Percentiles rank a stretch among this genome's conserved stretches.
phyloP scores from a whole-genome alignment of 2,329 filamentous ascomycete species.

The Claviceps pazoutovae region DNA sequence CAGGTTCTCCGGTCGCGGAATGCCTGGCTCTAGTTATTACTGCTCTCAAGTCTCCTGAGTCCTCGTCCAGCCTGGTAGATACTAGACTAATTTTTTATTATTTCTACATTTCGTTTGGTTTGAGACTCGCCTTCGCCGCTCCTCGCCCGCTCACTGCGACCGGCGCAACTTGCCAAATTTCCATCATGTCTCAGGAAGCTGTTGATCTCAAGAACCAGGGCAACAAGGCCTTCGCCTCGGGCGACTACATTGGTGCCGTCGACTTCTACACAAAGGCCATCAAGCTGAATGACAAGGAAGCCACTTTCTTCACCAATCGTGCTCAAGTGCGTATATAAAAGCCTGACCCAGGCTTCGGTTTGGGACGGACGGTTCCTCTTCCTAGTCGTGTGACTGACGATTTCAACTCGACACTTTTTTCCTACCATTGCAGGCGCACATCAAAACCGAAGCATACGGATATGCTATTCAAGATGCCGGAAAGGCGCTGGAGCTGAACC shows the following conservation, averaged over 20 bases:
- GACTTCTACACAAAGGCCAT: conserved; percentile 83
- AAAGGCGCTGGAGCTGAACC: conserved; percentile 80
- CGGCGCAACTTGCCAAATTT: background rate
- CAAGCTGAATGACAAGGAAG: conserved; percentile 65
- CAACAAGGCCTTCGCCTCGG: conserved; percentile 79
- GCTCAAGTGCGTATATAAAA: conserved; percentile 58
- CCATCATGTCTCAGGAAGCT: conserved; percentile 47
- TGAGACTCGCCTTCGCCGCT: background rate
- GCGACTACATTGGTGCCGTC: conserved; percentile 75
- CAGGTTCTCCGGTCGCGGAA: background rate
- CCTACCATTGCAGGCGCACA: conserved; percentile 53
- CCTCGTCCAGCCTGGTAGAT: background rate
- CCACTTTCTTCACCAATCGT: conserved; percentile 86
- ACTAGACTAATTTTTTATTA: background rate
- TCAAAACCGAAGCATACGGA: conserved; percentile 90
- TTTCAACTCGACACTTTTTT: background rate
- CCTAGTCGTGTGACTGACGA: conserved; percentile 33
- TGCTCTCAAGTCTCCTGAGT: background rate
- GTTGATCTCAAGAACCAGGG: conserved; percentile 81
- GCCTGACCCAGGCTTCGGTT: conserved; percentile 1
- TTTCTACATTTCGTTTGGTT: background rate
- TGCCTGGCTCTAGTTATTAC: background rate
- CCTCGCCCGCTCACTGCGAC: background rate
- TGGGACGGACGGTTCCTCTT: conserved; percentile 5
- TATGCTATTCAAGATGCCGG: conserved; percentile 85